Base-by-base conservation (phyloP, 805 yeast species). In the Sugiyamaella qingdaonensis region DNA sequence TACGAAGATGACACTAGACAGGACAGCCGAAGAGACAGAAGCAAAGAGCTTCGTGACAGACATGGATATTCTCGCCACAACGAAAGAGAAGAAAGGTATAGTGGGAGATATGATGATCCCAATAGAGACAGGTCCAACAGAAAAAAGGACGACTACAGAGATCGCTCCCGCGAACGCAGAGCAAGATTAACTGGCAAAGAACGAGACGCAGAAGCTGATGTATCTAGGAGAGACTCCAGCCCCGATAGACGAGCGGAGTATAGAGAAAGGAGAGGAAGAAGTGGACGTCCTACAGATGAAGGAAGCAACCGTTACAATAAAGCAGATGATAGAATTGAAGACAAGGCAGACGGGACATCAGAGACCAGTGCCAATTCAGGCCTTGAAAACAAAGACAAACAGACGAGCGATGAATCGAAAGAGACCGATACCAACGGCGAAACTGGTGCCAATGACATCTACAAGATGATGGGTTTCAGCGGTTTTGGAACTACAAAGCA, bases 401-500 rank as follows among this genome's bases (percentile, higher is more conserved):
- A 36, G 21, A 13, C 16, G 24, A 46, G 27, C 24, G 42, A 39
- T 29, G 46, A 34, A 11, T 2, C 37, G 41, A 32, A 8, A 31
- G 11, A 7, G 2, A 31, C n/a, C 9, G 44, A 48, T 4, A n/a
- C 37, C n/a, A 9, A 18, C n/a, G 27, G n/a, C 10, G 47, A 48
- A 41, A 16, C 36, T 3, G 53, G 27, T 42, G 59, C 46, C 10
- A 51, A 52, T 2, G 68, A 66, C 4, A 60, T 57, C 18, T 60
- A 67, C 34, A 63, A 71, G 49, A 58, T 75, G 42, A 76, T 76
- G 79, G 79, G 79, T 11, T 74, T 75, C 51, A 57, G 68, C 10
- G 71, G 72, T 1, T 73, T 75, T 56, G 71, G 66, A 2, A 59
- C 71, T 16, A 73, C 78, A 19, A 74, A 74, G 57, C 72, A 71